A percentile compares a stretch with the other conserved stretches of the same genome.
Conservation (phyloP, 768 basidiomycete species). For the Kwoniella botswanensis region DNA sequence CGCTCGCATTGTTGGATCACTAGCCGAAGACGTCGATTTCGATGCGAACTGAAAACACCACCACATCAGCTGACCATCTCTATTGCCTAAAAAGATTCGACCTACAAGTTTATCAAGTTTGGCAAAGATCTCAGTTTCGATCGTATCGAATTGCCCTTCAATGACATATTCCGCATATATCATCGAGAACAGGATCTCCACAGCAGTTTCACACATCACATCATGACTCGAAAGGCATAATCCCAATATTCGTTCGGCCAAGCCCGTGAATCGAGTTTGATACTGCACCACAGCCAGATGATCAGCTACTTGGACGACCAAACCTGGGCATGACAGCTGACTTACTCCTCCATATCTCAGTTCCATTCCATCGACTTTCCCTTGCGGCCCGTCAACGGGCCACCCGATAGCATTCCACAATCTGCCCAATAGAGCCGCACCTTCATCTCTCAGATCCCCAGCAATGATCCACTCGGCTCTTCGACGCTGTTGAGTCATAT, state of each 20-base stretch:
- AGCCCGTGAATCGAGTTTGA: constrained; percentile 77
- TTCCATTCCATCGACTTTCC: constrained; percentile 36
- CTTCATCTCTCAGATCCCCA: constrained; percentile 92
- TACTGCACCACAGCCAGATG: constrained; percentile 59
- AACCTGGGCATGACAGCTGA: constrained; percentile 2
- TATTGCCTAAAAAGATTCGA: constrained; percentile 47
- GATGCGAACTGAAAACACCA: constrained; percentile 31
- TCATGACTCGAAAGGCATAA: constrained; percentile 95
- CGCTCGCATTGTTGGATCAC: constrained; percentile 82
- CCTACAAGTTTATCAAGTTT: constrained; percentile 86
- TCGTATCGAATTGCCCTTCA: constrained; percentile 79
- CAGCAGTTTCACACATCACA: constrained; percentile 83
- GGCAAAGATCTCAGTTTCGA: constrained; percentile 90
- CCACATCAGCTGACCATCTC: not conserved
- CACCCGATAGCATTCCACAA: constrained; percentile 87
- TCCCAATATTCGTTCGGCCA: constrained; percentile 88
- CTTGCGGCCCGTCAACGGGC: constrained; percentile 61
- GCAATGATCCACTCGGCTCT: constrained; percentile 95
- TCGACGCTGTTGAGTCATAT: constrained; percentile 95
- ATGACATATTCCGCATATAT: constrained; percentile 83
- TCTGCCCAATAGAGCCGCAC: constrained; percentile 74
- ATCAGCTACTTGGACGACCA: too few species aligned
- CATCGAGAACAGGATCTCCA: constrained; percentile 93
- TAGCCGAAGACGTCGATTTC: constrained; percentile 19
- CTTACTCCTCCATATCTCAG: constrained; percentile 71